phyloP scores from a whole-genome alignment of 495 filamentous ascomycete genomes.

The Echria macrotheca region DNA sequence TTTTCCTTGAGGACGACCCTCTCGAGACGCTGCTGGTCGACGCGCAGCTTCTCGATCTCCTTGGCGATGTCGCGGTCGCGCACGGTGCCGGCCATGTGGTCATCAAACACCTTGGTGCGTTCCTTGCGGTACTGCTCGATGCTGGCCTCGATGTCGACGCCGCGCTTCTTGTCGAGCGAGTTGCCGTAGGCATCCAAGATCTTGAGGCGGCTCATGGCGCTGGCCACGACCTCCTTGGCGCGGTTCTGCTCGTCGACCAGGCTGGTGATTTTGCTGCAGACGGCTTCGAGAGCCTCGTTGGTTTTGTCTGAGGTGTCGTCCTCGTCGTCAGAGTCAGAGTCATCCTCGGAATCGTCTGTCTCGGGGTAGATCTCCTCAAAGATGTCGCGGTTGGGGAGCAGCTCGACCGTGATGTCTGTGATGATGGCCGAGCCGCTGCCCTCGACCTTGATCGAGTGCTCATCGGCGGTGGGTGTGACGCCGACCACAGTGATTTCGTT shows the following conservation, averaged over 20 bases:
- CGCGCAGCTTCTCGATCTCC: slow-evolving; percentile 31
- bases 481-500: slow-evolving; percentile 63
- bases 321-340: slow-evolving; percentile 31
- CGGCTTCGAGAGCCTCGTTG: slow-evolving; percentile 22
- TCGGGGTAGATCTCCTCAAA: slow-evolving; percentile 53
- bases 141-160: slow-evolving; percentile 25
- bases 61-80: slow-evolving; percentile 31
- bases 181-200: slow-evolving; percentile 43
- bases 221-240: slow-evolving; percentile 29
- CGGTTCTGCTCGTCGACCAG: slow-evolving; percentile 23
- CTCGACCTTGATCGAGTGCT: slow-evolving; percentile 66
- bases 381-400: slow-evolving; percentile 53
- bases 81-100: slow-evolving; percentile 30
- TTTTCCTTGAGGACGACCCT: slow-evolving; percentile 24
- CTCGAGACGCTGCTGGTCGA: slow-evolving; percentile 26
- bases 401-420: slow-evolving; percentile 59
- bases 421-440: slow-evolving; percentile 58
- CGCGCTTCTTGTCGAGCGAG: slow-evolving; percentile 28
- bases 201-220: slow-evolving; percentile 34
- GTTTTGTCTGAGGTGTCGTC: slow-evolving; percentile 25
- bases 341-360: slow-evolving; percentile 36
- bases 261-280: slow-evolving; percentile 22
- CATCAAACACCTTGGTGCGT: slow-evolving; percentile 41
- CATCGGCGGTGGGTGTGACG: slow-evolving; percentile 57
- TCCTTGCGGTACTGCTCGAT: slow-evolving; percentile 45